Conservation (phyloP, 371 early-diverging fungal species). For the Basidiobolus meristosporus region DNA sequence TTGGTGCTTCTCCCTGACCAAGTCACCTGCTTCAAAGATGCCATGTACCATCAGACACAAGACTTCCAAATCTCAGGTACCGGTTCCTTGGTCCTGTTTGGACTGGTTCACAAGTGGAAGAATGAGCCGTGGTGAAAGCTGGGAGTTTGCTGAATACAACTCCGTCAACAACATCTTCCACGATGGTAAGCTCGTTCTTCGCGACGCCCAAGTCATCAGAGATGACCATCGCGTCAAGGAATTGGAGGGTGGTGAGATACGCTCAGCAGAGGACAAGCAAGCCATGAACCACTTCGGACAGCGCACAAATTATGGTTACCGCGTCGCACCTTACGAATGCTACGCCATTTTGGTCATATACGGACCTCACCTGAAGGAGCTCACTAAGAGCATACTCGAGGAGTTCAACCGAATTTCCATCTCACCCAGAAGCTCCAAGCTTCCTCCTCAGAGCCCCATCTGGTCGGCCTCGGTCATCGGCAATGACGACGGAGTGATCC, state of each 20-base stretch:
- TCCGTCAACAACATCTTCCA: background rate
- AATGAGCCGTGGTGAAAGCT: constrained; percentile 43
- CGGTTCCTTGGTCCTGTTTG: constrained; percentile 6
- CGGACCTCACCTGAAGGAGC: constrained; percentile 7
- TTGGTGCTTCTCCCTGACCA: constrained; percentile 52
- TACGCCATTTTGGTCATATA: constrained; percentile 14
- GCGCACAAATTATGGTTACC: constrained; percentile 3
- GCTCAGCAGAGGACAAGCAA: constrained; percentile 5
- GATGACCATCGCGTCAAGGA: too few relatives aligned
- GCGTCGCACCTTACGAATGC: constrained; percentile 14
- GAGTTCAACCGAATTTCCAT: constrained; percentile 9
- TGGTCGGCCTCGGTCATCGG: constrained; percentile 9
- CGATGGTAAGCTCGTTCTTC: background rate
- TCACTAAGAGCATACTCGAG: constrained; percentile 3
- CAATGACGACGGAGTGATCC: constrained; percentile 5
- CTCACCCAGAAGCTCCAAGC: constrained; percentile 1
- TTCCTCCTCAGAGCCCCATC: constrained; percentile 3
- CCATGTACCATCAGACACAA: too few relatives aligned
- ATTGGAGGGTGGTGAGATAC: background rate
- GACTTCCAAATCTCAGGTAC: too few relatives aligned
- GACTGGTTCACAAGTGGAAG: constrained; percentile 75
- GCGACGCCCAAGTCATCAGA: too few relatives aligned
- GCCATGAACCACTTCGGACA: background rate
- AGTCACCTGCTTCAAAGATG: constrained; percentile 34
- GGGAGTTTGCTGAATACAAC: constrained; percentile 22